phyloP scores from a whole-genome alignment of 129 eudicot species.

The Ambrosia trifida region DNA sequence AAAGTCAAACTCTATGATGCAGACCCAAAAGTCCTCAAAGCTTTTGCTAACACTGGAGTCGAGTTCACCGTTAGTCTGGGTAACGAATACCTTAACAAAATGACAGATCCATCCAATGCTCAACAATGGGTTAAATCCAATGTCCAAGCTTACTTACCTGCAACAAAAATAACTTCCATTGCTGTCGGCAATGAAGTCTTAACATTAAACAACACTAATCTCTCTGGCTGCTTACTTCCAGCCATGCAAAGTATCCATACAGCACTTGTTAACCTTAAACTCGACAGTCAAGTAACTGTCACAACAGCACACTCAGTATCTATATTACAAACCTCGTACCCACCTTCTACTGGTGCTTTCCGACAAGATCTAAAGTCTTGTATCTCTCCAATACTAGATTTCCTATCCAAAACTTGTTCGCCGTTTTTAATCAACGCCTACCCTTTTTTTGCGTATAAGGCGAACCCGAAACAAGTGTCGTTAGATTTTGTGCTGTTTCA shows the following conservation, averaged over 20 bases:
- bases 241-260: slow-evolving; percentile 81
- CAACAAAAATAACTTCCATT: slow-evolving; percentile 70
- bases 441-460: slow-evolving; percentile 86
- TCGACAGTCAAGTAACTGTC: slow-evolving; percentile 59
- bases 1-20: slow-evolving; percentile 92
- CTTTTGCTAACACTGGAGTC: slow-evolving; percentile 84
- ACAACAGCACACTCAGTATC: slow-evolving; percentile 80
- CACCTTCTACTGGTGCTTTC: slow-evolving; percentile 81
- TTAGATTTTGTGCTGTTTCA: slow-evolving; percentile 79
- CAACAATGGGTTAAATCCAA: slow-evolving; percentile 71
- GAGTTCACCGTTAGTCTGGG: slow-evolving; percentile 71
- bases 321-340: slow-evolving; percentile 63
- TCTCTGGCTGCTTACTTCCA: slow-evolving; percentile 65
- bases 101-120: slow-evolving; percentile 68
- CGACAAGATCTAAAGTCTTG: slow-evolving; percentile 52
- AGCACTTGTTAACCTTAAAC: slow-evolving; percentile 50
- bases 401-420: slow-evolving; percentile 64
- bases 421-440: slow-evolving; percentile 83
- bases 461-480: slow-evolving; percentile 58
- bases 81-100: slow-evolving; percentile 60
- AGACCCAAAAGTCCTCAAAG: slow-evolving; percentile 70
- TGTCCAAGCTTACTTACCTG: slow-evolving; percentile 63
- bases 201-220: slow-evolving; percentile 68
- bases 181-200: slow-evolving; percentile 88
- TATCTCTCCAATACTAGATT: slow-evolving; percentile 57